These are phyloP conservation scores for Purpureocillium lavendulum DNA, from an alignment of 2,329 filamentous ascomycete genomes.

Conservation along the genomic window DNA sequence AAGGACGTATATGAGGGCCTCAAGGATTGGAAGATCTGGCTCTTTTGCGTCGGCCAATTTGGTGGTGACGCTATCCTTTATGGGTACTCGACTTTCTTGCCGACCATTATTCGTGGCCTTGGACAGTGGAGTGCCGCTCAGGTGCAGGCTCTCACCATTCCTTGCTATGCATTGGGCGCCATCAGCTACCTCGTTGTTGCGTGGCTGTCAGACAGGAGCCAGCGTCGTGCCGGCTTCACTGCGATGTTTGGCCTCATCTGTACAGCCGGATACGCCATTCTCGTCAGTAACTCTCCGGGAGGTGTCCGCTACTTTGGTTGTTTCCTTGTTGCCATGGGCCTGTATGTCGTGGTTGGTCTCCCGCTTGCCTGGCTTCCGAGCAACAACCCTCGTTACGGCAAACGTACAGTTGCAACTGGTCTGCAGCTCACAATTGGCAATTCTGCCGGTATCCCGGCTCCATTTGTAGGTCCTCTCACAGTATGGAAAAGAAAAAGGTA, in stretches of 20 bases:
- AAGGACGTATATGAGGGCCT: not conserved
- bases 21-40: not conserved
- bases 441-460: conserved; percentile 27
- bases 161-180: conserved; percentile 44
- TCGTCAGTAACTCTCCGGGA: conserved; percentile 18
- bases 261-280: conserved; percentile 39
- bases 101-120: conserved; percentile 43
- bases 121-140: conserved; percentile 38
- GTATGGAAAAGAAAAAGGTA: too few relatives aligned
- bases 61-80: conserved; percentile 44
- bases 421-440: conserved; percentile 37
- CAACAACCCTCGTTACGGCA: conserved; percentile 33
- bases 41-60: conserved; percentile 26
- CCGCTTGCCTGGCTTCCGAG: conserved; percentile 38
- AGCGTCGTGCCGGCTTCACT: conserved; percentile 34
- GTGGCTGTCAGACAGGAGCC: conserved; percentile 34
- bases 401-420: conserved; percentile 35
- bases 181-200: conserved; percentile 34
- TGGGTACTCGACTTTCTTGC: conserved; percentile 51
- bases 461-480: too few relatives aligned
- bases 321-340: too few relatives aligned
- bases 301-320: too few relatives aligned
- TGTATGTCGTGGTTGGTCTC: conserved; percentile 34
- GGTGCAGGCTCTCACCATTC: conserved; percentile 46
- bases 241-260: conserved; percentile 45